phyloP scores from a whole-genome alignment of 148 eudicot species.

The Vaccinium macrocarpon region DNA sequence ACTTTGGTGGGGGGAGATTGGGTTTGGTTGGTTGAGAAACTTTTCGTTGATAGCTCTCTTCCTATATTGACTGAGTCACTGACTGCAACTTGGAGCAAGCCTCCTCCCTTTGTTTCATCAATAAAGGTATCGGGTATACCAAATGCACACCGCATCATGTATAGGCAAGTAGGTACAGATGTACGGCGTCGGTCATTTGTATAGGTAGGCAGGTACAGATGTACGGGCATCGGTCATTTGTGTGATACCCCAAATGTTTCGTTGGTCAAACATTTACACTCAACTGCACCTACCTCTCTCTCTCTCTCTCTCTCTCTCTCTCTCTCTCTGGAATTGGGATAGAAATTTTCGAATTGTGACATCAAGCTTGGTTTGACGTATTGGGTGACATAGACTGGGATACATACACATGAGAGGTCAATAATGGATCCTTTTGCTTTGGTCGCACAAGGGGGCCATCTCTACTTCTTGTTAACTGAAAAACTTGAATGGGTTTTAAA shows the following conservation, averaged over 20 bases:
- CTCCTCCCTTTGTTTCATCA: too few species aligned
- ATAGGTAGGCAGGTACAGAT: too few species aligned
- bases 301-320: constrained; percentile 8
- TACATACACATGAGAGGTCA: not conserved
- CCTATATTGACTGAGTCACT: not conserved
- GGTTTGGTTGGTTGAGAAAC: constrained; percentile 9
- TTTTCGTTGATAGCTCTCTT: constrained; percentile 9
- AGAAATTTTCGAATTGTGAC: not conserved
- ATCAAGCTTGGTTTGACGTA: not conserved
- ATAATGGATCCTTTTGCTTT: not conserved
- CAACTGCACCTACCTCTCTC: not conserved
- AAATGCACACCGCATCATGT: too few species aligned
- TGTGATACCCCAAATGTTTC: not conserved
- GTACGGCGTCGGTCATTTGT: too few species aligned
- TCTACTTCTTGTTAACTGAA: not conserved
- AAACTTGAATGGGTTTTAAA: not conserved
- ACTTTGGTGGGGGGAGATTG: not conserved
- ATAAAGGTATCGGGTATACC: too few species aligned
- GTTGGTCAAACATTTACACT: constrained; percentile 10
- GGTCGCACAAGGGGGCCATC: not conserved
- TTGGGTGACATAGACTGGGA: not conserved
- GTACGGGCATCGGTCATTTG: too few species aligned
- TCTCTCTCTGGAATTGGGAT: not conserved
- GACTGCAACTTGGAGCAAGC: too few species aligned
- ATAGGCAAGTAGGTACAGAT: too few species aligned